Conservation (phyloP, 805 yeast genomes). For the Wickerhamomyces canadensis region DNA sequence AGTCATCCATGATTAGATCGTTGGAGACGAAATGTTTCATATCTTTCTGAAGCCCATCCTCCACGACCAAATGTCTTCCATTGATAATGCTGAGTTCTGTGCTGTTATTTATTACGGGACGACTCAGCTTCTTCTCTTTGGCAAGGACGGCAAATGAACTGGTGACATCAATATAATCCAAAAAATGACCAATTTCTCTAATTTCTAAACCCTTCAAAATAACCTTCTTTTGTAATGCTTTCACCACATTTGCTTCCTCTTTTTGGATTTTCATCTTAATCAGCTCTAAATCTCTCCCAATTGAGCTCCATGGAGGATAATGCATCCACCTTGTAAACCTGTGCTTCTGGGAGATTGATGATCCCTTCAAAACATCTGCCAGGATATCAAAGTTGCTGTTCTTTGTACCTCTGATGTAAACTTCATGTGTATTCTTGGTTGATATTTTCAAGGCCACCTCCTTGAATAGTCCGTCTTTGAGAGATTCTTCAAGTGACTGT, state of each 20-base stretch:
- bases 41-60: constrained; percentile 47
- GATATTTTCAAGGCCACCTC: neutral
- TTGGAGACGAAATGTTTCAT: constrained; percentile 63
- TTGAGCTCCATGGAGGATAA: constrained; percentile 43
- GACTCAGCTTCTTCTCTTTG: constrained; percentile 53
- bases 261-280: constrained; percentile 40
- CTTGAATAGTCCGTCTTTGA: neutral
- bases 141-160: constrained; percentile 71
- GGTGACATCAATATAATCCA: constrained; percentile 69
- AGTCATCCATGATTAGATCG: constrained; percentile 60
- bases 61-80: constrained; percentile 88
- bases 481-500: constrained; percentile 21
- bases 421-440: constrained; percentile 1
- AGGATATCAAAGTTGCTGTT: constrained; percentile 10
- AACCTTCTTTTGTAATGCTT: constrained; percentile 40
- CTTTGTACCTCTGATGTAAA: constrained; percentile 21
- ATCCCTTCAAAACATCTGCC: constrained; percentile 7
- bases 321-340: constrained; percentile 41
- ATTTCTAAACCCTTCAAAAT: constrained; percentile 39
- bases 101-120: constrained; percentile 57
- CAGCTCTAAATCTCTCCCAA: constrained; percentile 44
- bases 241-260: constrained; percentile 52
- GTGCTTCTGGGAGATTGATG: constrained; percentile 33
- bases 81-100: constrained; percentile 42
- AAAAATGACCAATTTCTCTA: constrained; percentile 41